Conservation (phyloP, 1,139 yeast genomes). For the Magnusiomyces ingens region DNA sequence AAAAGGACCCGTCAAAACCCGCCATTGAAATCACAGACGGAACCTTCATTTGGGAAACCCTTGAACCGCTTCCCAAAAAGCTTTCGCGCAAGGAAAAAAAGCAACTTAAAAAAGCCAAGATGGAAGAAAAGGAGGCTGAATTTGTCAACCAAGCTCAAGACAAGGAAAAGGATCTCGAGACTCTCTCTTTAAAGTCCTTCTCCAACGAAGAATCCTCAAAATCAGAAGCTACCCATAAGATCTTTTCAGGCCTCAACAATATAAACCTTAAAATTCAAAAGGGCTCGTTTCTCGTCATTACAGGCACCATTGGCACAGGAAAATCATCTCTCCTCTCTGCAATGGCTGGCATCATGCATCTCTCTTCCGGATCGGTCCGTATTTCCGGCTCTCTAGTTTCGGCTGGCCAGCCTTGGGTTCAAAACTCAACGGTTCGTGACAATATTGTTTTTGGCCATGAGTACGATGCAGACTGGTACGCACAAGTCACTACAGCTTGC, state of each 20-base stretch:
- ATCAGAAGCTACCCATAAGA: conserved; percentile 18
- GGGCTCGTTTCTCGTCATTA: conserved; percentile 61
- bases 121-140: conserved; percentile 7
- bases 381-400: conserved; percentile 35
- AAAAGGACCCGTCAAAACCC: conserved; percentile 28
- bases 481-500: conserved; percentile 54
- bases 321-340: conserved; percentile 60
- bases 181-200: conserved; percentile 22
- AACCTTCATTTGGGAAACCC: conserved; percentile 61
- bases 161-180: conserved; percentile 25
- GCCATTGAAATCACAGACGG: conserved; percentile 50
- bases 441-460: conserved; percentile 68
- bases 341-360: conserved; percentile 54
- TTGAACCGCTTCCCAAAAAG: conserved; percentile 28
- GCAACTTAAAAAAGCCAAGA: conserved; percentile 25
- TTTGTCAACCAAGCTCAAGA: conserved; percentile 22
- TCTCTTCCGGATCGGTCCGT: conserved; percentile 41
- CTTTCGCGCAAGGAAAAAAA: conserved; percentile 12
- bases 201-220: conserved; percentile 31
- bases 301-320: conserved; percentile 69
- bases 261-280: conserved; percentile 40
- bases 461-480: conserved; percentile 49
- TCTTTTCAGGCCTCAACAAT: conserved; percentile 41
- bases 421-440: conserved; percentile 69
- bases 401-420: conserved; percentile 73